A percentile compares a stretch with the other conserved stretches of the same genome.
Evolutionary conservation across 768 basidiomycete genomes (phyloP).

Genomic region (Boletus fagicola): DNA sequence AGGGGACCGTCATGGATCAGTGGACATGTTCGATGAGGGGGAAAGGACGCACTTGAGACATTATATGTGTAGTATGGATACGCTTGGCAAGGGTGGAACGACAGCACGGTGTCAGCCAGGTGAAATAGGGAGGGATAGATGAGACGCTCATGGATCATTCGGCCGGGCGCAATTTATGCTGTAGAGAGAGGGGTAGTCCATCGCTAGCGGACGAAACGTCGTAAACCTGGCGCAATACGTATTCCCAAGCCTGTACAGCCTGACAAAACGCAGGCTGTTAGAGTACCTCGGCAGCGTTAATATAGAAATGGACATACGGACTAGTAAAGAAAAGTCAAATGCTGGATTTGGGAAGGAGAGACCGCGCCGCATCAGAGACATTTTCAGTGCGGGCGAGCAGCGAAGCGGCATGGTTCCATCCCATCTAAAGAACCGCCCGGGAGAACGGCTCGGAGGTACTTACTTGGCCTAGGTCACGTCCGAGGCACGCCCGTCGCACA

Average conservation of each 20-base stretch:
- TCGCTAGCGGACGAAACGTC: slow-evolving; percentile 27
- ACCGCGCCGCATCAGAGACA: slow-evolving; percentile 25
- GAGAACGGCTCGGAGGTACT: slow-evolving; percentile 8
- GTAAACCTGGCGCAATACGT: slow-evolving; percentile 32
- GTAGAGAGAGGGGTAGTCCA: slow-evolving; percentile 19
- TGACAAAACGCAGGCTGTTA: slow-evolving; percentile 22
- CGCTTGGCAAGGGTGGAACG: slow-evolving; percentile 2
- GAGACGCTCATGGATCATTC: slow-evolving; percentile 3
- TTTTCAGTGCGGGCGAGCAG: slow-evolving; percentile 15
- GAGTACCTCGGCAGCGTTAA: slow-evolving; percentile 29
- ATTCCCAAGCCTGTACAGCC: slow-evolving; percentile 37
- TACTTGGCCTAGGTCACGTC: slow-evolving; percentile 5
- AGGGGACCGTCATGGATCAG: neutral
- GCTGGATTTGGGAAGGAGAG: slow-evolving; percentile 27
- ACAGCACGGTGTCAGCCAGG: neutral
- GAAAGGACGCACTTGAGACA: slow-evolving; percentile 25
- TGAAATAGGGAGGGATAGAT: slow-evolving; percentile 10
- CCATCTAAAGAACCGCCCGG: slow-evolving; percentile 9
- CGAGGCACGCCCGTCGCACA: slow-evolving; percentile 10
- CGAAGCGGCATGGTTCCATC: slow-evolving; percentile 16
- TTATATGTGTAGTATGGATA: slow-evolving; percentile 9
- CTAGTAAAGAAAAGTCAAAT: slow-evolving; percentile 27
- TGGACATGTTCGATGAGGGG: neutral
- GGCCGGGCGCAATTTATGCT: slow-evolving; percentile 32
- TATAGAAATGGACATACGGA: slow-evolving; percentile 26